Conservation (phyloP, 1,284 basidiomycete genomes). For the Sphagnurus paluster region DNA sequence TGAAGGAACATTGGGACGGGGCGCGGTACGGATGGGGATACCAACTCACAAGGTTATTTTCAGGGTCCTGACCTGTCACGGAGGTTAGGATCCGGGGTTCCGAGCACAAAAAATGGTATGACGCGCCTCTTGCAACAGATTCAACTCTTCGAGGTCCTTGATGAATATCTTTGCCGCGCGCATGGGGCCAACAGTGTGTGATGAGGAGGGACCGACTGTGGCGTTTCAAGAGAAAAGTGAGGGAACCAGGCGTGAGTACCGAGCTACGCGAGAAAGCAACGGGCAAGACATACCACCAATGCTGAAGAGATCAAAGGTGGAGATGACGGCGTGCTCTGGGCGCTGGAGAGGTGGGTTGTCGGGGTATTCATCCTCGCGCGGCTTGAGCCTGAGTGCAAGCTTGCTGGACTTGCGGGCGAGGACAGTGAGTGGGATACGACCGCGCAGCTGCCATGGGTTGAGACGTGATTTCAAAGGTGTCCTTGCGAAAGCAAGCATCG, state of each 20-base stretch:
- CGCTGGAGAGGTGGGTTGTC: slow-evolving; percentile 22
- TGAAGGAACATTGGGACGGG: neutral
- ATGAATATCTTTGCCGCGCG: slow-evolving; percentile 89
- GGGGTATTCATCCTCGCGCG: slow-evolving; percentile 8
- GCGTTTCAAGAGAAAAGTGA: slow-evolving; percentile 7
- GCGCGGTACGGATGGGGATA: neutral
- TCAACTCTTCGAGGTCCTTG: slow-evolving; percentile 69
- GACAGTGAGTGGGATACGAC: neutral
- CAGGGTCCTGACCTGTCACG: slow-evolving; percentile 64
- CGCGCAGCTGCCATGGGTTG: slow-evolving; percentile 4
- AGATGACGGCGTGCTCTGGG: slow-evolving; percentile 91
- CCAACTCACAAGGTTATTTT: slow-evolving; percentile 80
- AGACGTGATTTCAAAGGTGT: slow-evolving; percentile 4
- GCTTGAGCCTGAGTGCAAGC: slow-evolving; percentile 9
- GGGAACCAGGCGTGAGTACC: neutral
- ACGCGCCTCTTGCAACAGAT: slow-evolving; percentile 69
- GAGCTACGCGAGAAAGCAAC: slow-evolving; percentile 23
- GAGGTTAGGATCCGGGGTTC: slow-evolving; percentile 2
- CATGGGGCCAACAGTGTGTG: slow-evolving; percentile 84
- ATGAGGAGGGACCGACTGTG: slow-evolving; percentile 48
- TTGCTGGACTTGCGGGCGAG: slow-evolving; percentile 7
- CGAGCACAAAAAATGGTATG: neutral
- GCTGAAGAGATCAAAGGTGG: slow-evolving; percentile 91
- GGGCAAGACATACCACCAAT: slow-evolving; percentile 68
- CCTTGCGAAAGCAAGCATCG: slow-evolving; percentile 12